Conservation (phyloP, 495 filamentous ascomycete species). For the Talaromyces liani region DNA sequence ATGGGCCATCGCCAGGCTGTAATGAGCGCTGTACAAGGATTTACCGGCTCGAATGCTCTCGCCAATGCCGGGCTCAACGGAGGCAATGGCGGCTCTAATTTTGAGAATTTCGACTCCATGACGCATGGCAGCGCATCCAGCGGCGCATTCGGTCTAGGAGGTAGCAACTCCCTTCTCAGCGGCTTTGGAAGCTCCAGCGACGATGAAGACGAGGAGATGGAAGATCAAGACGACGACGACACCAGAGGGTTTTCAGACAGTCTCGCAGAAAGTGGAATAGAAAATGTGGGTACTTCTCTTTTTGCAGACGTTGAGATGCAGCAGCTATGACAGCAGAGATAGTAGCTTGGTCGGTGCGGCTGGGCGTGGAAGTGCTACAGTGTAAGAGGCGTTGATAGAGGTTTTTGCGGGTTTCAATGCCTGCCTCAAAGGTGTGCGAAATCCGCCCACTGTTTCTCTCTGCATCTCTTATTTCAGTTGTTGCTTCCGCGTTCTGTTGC, state of each 20-base stretch:
- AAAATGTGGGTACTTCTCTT: slow-evolving; percentile 60
- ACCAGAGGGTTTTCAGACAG: slow-evolving; percentile 21
- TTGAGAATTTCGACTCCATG: slow-evolving; percentile 72
- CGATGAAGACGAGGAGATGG: slow-evolving; percentile 93
- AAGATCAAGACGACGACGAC: slow-evolving; percentile 69
- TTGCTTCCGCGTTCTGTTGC: slow-evolving; percentile 6
- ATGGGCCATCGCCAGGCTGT: slow-evolving; percentile 60
- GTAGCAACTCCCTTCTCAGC: slow-evolving; percentile 66
- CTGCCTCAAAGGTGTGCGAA: not conserved
- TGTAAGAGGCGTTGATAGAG: slow-evolving; percentile 5
- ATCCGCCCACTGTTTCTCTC: slow-evolving; percentile 6
- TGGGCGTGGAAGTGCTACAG: not conserved
- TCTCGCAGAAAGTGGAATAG: slow-evolving; percentile 38
- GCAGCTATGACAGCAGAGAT: slow-evolving; percentile 24
- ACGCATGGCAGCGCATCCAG: slow-evolving; percentile 57
- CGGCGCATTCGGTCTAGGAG: slow-evolving; percentile 53
- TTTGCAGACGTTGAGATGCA: slow-evolving; percentile 52
- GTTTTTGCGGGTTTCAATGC: slow-evolving; percentile 1
- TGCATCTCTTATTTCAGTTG: slow-evolving; percentile 8
- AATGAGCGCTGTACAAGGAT: slow-evolving; percentile 55
- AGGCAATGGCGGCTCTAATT: slow-evolving; percentile 46
- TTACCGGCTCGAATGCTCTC: slow-evolving; percentile 58
- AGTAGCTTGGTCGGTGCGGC: not conserved
- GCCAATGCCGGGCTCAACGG: slow-evolving; percentile 67
- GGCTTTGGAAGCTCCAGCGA: slow-evolving; percentile 95